phyloP scores from a whole-genome alignment of 139 green algal genomes.

The Mychonastes homosphaera region DNA sequence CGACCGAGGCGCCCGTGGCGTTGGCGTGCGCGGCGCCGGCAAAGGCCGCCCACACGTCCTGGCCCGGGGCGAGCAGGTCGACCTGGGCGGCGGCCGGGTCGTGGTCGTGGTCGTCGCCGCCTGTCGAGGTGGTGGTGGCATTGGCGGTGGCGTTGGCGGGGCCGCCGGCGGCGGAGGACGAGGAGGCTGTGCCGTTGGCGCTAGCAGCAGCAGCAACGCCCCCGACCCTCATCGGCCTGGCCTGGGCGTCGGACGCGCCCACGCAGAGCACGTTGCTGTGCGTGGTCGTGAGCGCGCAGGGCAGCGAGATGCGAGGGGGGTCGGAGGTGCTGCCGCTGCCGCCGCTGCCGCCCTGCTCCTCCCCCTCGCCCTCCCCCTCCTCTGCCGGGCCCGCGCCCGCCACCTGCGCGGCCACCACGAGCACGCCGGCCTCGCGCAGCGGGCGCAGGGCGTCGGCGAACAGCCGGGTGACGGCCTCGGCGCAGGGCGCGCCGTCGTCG shows the following conservation, averaged over 20 bases:
- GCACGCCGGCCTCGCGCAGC: conserved; percentile 5
- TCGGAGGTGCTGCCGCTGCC: not conserved
- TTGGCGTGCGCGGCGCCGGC: not conserved
- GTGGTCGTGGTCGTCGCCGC: too few relatives aligned
- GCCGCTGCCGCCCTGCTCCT: conserved; percentile 3
- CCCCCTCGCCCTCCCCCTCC: not conserved
- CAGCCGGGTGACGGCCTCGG: not conserved
- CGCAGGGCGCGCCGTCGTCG: not conserved
- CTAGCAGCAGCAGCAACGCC: too few relatives aligned
- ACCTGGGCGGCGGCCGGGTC: not conserved
- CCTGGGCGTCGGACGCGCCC: not conserved
- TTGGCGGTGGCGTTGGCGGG: too few relatives aligned
- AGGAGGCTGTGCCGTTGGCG: too few relatives aligned
- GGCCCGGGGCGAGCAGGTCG: not conserved
- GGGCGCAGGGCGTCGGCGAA: conserved; percentile 9
- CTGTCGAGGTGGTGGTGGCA: too few relatives aligned
- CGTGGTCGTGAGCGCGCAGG: not conserved
- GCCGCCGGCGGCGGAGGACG: too few relatives aligned
- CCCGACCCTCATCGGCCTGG: too few relatives aligned
- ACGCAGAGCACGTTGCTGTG: conserved; percentile 13
- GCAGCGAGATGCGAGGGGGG: not conserved
- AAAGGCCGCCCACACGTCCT: not conserved
- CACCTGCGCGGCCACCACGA: conserved; percentile 7
- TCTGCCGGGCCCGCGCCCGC: not conserved
- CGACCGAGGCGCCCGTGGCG: not conserved